Evolutionary conservation across 1,284 basidiomycete species (phyloP).

Genomic region (Stereum hirsutum): DNA sequence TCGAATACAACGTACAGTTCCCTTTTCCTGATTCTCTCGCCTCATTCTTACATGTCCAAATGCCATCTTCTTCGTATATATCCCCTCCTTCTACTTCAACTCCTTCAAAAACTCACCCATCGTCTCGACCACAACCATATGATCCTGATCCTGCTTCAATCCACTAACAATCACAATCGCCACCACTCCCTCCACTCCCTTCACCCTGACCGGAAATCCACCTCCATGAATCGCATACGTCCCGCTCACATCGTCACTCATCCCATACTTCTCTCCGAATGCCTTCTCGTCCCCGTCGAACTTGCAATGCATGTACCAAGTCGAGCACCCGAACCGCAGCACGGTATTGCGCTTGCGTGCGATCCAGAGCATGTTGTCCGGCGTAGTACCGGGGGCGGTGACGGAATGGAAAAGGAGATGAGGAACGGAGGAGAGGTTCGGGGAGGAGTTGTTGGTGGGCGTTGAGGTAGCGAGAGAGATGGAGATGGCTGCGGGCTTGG

Average conservation of each 20-base stretch:
- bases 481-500: conserved; percentile 16
- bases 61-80: too few relatives aligned
- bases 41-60: too few relatives aligned
- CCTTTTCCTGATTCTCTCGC: too few relatives aligned
- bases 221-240: not conserved
- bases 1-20: too few relatives aligned
- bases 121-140: not conserved
- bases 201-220: not conserved
- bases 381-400: conserved; percentile 19
- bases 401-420: conserved; percentile 20
- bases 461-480: conserved; percentile 21
- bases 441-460: too few relatives aligned
- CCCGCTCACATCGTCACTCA: not conserved
- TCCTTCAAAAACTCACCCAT: not conserved
- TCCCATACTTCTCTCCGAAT: conserved; percentile 17
- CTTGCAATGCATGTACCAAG: conserved; percentile 18
- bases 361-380: conserved; percentile 26
- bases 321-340: conserved; percentile 22
- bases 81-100: too few relatives aligned
- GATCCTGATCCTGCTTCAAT: not conserved
- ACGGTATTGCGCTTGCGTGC: conserved; percentile 26
- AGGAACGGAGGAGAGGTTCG: too few relatives aligned
- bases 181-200: not conserved
- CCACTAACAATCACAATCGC: not conserved
- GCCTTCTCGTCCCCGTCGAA: conserved; percentile 12